Conservation (phyloP, 2,329 filamentous ascomycete genomes). For the Rhynchosporium secalis region DNA sequence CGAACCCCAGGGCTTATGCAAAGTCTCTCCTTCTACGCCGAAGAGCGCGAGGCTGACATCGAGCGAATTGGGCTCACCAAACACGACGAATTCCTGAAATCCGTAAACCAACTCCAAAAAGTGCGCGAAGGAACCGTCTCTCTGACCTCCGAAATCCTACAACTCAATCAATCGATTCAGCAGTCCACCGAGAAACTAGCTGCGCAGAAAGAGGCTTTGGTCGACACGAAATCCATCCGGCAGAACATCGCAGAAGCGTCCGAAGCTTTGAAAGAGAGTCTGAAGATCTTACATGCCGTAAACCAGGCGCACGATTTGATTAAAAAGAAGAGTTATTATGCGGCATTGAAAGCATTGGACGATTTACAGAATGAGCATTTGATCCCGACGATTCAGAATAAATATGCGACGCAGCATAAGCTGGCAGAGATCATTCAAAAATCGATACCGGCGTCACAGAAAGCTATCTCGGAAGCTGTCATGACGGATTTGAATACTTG, state of each 20-base stretch:
- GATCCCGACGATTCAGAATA: conserved; percentile 67
- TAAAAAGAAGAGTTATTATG: conserved; percentile 92
- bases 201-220: conserved; percentile 89
- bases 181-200: conserved; percentile 91
- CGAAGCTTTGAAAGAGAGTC: conserved; percentile 82
- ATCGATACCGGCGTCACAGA: conserved; percentile 89
- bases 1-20: conserved; percentile 73
- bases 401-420: conserved; percentile 91
- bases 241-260: conserved; percentile 96
- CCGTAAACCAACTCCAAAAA: conserved; percentile 88
- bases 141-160: conserved; percentile 86
- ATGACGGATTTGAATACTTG: conserved; percentile 97
- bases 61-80: conserved; percentile 93
- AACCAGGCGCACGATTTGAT: conserved; percentile 94
- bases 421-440: conserved; percentile 95
- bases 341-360: conserved; percentile 87
- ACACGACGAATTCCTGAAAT: conserved; percentile 93
- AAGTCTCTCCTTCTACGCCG: conserved; percentile 77
- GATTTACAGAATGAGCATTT: conserved; percentile 96
- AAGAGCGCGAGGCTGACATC: conserved; percentile 86
- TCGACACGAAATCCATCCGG: conserved; percentile 86
- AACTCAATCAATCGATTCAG: conserved; percentile 93
- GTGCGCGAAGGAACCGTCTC: conserved; percentile 88
- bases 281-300: conserved; percentile 87
- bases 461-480: conserved; percentile 90